Evolutionary conservation across 371 early-diverging fungal genomes (phyloP).

Genomic region (Polyrhizophydium stewartii): DNA sequence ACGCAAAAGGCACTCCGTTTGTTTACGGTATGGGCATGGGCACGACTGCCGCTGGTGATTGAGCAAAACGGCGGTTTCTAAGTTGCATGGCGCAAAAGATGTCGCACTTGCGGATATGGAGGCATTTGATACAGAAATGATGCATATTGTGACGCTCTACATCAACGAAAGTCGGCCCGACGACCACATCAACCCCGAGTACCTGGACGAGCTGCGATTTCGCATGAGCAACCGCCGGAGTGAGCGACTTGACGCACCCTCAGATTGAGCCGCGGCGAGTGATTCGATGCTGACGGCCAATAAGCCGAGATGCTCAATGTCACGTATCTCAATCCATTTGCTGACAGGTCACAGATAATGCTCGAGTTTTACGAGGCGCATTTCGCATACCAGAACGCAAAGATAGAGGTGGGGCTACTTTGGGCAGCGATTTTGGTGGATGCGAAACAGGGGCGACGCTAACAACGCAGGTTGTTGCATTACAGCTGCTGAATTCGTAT

Average conservation of each 20-base stretch:
- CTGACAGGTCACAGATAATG: constrained; percentile 45
- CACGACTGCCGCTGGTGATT: too few species aligned
- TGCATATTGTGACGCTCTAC: constrained; percentile 38
- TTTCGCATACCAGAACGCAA: constrained; percentile 43
- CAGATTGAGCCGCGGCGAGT: too few species aligned
- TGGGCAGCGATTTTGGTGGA: not conserved
- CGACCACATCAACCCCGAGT: constrained; percentile 15
- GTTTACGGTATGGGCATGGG: constrained; percentile 40
- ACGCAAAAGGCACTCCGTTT: constrained; percentile 31
- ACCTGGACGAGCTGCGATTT: constrained; percentile 38
- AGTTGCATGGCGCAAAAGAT: constrained; percentile 27
- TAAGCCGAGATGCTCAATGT: not conserved
- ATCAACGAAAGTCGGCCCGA: constrained; percentile 34
- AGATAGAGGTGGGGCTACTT: constrained; percentile 43
- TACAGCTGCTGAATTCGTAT: constrained; percentile 36
- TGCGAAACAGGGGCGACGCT: not conserved
- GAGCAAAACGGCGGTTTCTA: too few species aligned
- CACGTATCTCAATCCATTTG: constrained; percentile 37
- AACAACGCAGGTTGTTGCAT: not conserved
- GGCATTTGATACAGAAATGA: constrained; percentile 30
- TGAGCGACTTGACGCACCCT: not conserved
- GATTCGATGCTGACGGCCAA: too few species aligned
- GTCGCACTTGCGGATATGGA: constrained; percentile 39
- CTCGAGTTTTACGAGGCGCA: constrained; percentile 43
- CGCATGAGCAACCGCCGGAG: not conserved